A percentile compares a stretch with the other conserved stretches of the same genome.
These are phyloP conservation scores for Xerocomellus amylosporus DNA, from an alignment of 768 basidiomycete species.

Conservation along the genomic window DNA sequence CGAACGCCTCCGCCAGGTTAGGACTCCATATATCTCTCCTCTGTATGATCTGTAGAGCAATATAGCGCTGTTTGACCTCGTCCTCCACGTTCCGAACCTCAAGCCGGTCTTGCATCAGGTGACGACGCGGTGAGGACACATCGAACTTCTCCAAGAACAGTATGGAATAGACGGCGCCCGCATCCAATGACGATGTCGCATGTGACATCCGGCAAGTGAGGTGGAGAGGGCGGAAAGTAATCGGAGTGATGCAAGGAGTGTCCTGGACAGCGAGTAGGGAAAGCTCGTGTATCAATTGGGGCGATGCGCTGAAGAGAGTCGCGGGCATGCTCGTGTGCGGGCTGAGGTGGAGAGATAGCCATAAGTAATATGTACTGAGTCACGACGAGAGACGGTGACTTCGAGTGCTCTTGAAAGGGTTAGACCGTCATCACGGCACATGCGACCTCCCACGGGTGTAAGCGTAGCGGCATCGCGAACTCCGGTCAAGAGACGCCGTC, in stretches of 20 bases:
- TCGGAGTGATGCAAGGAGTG: slow-evolving; percentile 34
- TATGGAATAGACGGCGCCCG: slow-evolving; percentile 33
- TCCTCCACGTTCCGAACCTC: slow-evolving; percentile 35
- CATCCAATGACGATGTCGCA: slow-evolving; percentile 22
- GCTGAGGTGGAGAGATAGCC: slow-evolving; percentile 14
- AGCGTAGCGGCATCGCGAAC: slow-evolving; percentile 9
- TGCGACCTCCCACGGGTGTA: slow-evolving; percentile 27
- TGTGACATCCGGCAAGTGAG: slow-evolving; percentile 35
- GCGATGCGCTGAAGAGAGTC: slow-evolving; percentile 33
- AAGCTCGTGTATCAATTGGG: slow-evolving; percentile 36
- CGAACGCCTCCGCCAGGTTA: slow-evolving; percentile 43
- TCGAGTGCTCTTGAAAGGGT: slow-evolving; percentile 26
- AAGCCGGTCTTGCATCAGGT: slow-evolving; percentile 31
- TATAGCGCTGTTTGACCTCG: slow-evolving; percentile 47
- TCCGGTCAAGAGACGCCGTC: slow-evolving; percentile 23
- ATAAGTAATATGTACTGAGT: slow-evolving; percentile 25
- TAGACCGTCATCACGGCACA: slow-evolving; percentile 31
- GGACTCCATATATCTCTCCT: slow-evolving; percentile 35
- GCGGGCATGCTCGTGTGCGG: slow-evolving; percentile 30
- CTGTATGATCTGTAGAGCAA: slow-evolving; percentile 45
- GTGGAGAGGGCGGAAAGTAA: slow-evolving; percentile 30
- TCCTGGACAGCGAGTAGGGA: slow-evolving; percentile 31
- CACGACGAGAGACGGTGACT: slow-evolving; percentile 28
- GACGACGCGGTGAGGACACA: slow-evolving; percentile 38
- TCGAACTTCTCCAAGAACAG: slow-evolving; percentile 53